Evolutionary conservation across 1,284 basidiomycete genomes (phyloP), one percentile per base, ranked within the genome.

Genomic region (Moesziomyces sp.): DNA sequence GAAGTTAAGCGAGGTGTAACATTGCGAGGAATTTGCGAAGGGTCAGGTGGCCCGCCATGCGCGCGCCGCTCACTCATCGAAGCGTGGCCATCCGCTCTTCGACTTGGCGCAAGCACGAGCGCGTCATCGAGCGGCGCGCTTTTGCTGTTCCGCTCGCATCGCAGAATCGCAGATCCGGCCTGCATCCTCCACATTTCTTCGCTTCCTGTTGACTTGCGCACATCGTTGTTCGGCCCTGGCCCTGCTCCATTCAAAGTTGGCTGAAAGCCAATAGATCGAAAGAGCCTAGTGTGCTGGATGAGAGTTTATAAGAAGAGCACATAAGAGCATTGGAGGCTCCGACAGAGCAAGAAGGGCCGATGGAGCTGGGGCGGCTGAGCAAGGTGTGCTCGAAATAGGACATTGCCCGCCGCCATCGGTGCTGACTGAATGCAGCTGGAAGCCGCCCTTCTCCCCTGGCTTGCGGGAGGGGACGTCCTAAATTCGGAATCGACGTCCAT

Each of bases 51-150:
- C 38, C 38, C 16, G 38, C 38, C 16, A 40, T 40, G 38, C 38
- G 38, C 38, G 38, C 35, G 8, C 4, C 35, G 35, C 35, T 38
- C 18, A 33, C 30, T 33, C 30, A 33, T 33, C 30, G 11, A 33
- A 13, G 30, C 30, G 11, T 33, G 30, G 30, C 30, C 30, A 33
- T 33, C 30, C 10, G 30, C 30, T 13, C 30, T 33, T 10, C 30
- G 30, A 33, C 30, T 33, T 33, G 30, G 30, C 30, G 11, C 0
- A 56, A 30, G 54, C 54, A 49, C 10, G 46, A 46, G 46, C 42
- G 45, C 56, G 48, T 58, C 48, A 50, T 58, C 47, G 43, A 49
- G 30, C 38, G n/a, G 24, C 40, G 23, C 26, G 1, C 21, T 28
- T 53, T 35, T 35, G 24, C 28, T 23, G 21, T 23, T 45, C 19